phyloP scores from a whole-genome alignment of 345 rosid species.

The Stellera chamaejasme region DNA sequence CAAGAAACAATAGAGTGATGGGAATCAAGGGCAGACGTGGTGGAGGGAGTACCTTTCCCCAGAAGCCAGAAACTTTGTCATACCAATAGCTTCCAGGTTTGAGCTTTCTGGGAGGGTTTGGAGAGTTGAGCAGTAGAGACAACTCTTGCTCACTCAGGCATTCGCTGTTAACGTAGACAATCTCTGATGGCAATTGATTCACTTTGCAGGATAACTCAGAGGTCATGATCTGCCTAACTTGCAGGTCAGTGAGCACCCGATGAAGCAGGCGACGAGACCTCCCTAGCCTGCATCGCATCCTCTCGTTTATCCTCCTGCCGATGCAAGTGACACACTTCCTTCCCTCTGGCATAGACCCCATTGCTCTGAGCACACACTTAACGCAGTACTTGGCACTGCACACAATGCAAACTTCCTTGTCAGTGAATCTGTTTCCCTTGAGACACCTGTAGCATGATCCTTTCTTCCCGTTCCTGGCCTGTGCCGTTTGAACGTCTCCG shows the following conservation, averaged over 20 bases:
- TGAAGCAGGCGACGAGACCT: conserved; percentile 55
- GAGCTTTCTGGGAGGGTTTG: conserved; percentile 62
- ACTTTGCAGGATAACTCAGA: conserved; percentile 45
- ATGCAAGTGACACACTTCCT: conserved; percentile 75
- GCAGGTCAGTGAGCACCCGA: conserved; percentile 34
- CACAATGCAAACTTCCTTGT: conserved; percentile 79
- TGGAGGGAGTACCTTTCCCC: conserved; percentile 73
- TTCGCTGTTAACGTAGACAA: conserved; percentile 46
- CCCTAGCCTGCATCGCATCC: conserved; percentile 48
- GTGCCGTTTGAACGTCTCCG: conserved; percentile 26
- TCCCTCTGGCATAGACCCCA: conserved; percentile 94
- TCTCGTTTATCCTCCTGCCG: conserved; percentile 61
- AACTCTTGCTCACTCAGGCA: conserved; percentile 44
- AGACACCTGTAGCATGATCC: conserved; percentile 74
- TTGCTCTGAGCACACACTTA: conserved; percentile 65
- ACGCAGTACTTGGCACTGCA: conserved; percentile 74
- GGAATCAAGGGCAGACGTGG: not conserved
- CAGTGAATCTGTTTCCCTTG: conserved; percentile 51
- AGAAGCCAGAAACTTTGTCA: conserved; percentile 67
- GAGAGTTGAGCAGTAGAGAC: conserved; percentile 42
- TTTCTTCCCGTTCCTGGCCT: conserved; percentile 57
- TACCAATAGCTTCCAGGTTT: conserved; percentile 86
- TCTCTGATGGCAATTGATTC: conserved; percentile 71
- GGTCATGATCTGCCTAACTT: conserved; percentile 50
- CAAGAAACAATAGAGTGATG: not conserved